phyloP scores from a whole-genome alignment of 2,329 filamentous ascomycete genomes.

The Trematosphaeria pertusa region DNA sequence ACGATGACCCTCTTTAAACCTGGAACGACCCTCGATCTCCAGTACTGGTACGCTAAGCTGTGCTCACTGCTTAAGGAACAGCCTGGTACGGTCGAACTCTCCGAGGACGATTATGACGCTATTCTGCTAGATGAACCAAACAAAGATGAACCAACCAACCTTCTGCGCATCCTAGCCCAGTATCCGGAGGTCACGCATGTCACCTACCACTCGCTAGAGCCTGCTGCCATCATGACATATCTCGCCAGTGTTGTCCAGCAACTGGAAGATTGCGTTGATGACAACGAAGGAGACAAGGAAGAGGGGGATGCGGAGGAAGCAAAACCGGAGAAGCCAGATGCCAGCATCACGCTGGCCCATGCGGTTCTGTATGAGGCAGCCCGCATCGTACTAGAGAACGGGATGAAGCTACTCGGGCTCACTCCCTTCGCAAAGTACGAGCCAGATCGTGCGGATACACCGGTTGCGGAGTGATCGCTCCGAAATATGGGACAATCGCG shows the following conservation, averaged over 20 bases:
- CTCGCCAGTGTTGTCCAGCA: slow-evolving; percentile 35
- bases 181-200: slow-evolving; percentile 39
- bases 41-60: slow-evolving; percentile 39
- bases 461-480: slow-evolving; percentile 24
- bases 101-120: slow-evolving; percentile 28
- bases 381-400: slow-evolving; percentile 37
- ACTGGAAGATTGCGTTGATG: slow-evolving; percentile 29
- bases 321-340: slow-evolving; percentile 1
- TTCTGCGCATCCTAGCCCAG: slow-evolving; percentile 37
- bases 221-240: slow-evolving; percentile 35
- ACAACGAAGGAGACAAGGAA: slow-evolving; percentile 21
- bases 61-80: slow-evolving; percentile 22
- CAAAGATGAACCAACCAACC: slow-evolving; percentile 34
- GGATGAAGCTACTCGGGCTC: slow-evolving; percentile 38
- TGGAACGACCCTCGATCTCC: slow-evolving; percentile 37
- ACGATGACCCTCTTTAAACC: slow-evolving; percentile 36
- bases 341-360: slow-evolving; percentile 22
- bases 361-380: slow-evolving; percentile 35
- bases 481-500: too few species aligned
- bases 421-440: slow-evolving; percentile 18
- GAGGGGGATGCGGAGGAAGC: not conserved
- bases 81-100: slow-evolving; percentile 16
- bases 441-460: slow-evolving; percentile 34
- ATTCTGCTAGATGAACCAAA: slow-evolving; percentile 32
- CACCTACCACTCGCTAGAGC: slow-evolving; percentile 35